These are phyloP conservation scores for Paraphysoderma sedebokerense DNA, from an alignment of 371 early-diverging fungal genomes.

Conservation along the genomic window DNA sequence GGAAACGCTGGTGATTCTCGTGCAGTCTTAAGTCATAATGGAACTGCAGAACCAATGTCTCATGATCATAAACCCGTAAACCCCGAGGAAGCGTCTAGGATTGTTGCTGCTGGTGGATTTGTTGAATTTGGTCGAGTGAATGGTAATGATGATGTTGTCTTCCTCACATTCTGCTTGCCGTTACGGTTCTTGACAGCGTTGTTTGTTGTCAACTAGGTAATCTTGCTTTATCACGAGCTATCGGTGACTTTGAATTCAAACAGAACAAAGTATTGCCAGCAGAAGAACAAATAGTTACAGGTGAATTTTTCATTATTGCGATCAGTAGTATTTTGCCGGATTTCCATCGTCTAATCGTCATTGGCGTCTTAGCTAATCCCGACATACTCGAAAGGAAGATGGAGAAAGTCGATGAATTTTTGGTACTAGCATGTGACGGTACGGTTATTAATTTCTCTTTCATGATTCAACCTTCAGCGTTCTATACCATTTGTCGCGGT, in stretches of 20 bases:
- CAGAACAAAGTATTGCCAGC: conserved; percentile 41
- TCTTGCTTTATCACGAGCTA: conserved; percentile 83
- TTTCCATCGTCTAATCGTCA: background rate
- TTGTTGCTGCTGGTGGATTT: conserved; percentile 76
- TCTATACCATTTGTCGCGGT: background rate
- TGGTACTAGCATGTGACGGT: conserved; percentile 94
- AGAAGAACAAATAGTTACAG: conserved; percentile 79
- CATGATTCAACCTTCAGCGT: background rate
- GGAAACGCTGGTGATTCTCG: conserved; percentile 92
- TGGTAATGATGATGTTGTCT: conserved; percentile 28
- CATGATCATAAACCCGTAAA: conserved; percentile 87
- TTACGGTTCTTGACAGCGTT: background rate
- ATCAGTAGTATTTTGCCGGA: background rate
- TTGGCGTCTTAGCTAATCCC: conserved; percentile 40
- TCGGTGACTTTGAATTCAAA: conserved; percentile 96
- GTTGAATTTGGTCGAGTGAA: conserved; percentile 92
- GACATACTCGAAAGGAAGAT: conserved; percentile 50
- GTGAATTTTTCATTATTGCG: conserved; percentile 10
- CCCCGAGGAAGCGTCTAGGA: conserved; percentile 56
- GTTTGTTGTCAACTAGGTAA: conserved; percentile 32
- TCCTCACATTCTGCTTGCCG: background rate
- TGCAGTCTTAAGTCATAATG: conserved; percentile 55
- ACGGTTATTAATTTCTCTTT: background rate
- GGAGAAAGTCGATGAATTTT: conserved; percentile 63
- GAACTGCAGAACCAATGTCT: conserved; percentile 58